A percentile compares a stretch with the other conserved stretches of the same genome.
These are phyloP conservation scores for Sporothrix schenckii DNA, from an alignment of 2,329 filamentous ascomycete genomes.

Conservation along the genomic window DNA sequence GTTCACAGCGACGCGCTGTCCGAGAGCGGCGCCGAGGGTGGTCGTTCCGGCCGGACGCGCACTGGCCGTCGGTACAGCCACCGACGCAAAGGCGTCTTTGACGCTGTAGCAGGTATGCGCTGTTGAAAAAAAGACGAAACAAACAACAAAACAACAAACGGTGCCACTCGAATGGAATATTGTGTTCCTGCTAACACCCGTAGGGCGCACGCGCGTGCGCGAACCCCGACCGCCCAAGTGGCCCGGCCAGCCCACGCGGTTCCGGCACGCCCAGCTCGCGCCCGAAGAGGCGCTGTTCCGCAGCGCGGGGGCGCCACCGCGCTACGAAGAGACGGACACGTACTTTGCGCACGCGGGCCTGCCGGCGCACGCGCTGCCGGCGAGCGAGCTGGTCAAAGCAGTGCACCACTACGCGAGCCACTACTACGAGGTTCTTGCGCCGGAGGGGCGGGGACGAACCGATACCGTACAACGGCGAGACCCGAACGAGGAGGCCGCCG, in stretches of 20 bases:
- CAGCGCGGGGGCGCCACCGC: conserved; percentile 63
- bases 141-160: not conserved
- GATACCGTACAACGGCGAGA: not conserved
- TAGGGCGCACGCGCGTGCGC: conserved; percentile 42
- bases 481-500: not conserved
- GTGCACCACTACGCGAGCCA: conserved; percentile 69
- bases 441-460: not conserved
- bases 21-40: not conserved
- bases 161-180: too few species aligned
- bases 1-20: conserved; percentile 11
- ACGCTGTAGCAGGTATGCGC: conserved; percentile 67
- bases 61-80: not conserved
- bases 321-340: conserved; percentile 71
- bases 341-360: conserved; percentile 69
- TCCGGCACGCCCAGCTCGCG: conserved; percentile 50
- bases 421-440: conserved; percentile 58
- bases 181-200: not conserved
- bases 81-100: conserved; percentile 63
- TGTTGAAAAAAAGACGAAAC: not conserved
- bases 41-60: not conserved
- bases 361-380: conserved; percentile 56
- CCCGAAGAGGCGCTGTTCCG: conserved; percentile 75
- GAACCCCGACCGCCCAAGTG: conserved; percentile 23
- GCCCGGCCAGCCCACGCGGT: not conserved
- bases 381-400: conserved; percentile 69